Evolutionary conservation across 148 eudicot species (phyloP).

Genomic region (Silene conica): DNA sequence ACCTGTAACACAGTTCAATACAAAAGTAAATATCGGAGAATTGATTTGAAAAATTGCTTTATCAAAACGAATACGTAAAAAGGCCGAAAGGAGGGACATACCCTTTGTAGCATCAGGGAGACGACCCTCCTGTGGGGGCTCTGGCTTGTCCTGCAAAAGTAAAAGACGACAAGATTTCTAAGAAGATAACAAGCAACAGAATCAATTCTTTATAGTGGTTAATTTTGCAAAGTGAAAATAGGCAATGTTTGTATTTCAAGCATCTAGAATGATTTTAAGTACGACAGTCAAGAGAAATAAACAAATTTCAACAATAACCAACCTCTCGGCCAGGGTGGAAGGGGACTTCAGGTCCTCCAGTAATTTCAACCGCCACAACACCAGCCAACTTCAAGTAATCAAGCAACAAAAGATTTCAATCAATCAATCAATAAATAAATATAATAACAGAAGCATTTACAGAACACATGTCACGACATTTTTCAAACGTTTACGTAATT

Average conservation of each 20-base stretch:
- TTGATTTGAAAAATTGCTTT: neutral
- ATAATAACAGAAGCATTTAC: neutral
- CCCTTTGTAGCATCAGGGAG: slow-evolving; percentile 91
- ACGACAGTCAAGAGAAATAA: neutral
- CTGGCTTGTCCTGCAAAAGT: slow-evolving; percentile 58
- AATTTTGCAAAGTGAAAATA: no score
- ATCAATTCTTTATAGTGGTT: no score
- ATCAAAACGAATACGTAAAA: neutral
- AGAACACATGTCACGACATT: neutral
- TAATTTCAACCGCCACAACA: slow-evolving; percentile 88
- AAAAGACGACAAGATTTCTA: neutral
- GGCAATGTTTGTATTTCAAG: no score
- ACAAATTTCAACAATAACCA: slow-evolving; percentile 4
- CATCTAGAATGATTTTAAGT: neutral
- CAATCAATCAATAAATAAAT: neutral
- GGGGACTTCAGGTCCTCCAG: slow-evolving; percentile 95
- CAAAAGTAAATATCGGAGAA: neutral
- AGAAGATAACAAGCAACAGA: no score
- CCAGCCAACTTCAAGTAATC: slow-evolving; percentile 64
- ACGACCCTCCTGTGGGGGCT: slow-evolving; percentile 90
- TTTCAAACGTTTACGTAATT: neutral
- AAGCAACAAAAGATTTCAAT: neutral
- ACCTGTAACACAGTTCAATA: slow-evolving; percentile 37
- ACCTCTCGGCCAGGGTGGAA: slow-evolving; percentile 98
- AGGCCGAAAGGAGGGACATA: slow-evolving; percentile 21